Base-by-base conservation (phyloP, 2,329 filamentous ascomycete species). In the Colletotrichum eleusines region DNA sequence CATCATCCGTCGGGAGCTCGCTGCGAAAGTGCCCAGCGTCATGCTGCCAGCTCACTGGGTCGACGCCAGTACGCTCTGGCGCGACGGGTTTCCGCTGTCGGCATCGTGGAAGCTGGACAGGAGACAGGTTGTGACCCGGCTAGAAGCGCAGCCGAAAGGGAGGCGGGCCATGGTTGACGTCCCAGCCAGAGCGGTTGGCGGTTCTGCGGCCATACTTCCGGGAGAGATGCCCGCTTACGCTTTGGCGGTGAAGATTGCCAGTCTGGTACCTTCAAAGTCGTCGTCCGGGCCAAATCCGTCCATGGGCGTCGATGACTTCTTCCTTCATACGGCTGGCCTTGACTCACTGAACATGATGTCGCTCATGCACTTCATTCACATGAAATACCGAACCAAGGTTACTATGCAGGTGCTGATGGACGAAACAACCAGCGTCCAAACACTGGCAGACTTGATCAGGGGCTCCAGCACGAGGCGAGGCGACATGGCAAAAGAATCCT, bases 341-440 rank as follows among this genome's bases (percentile, higher is more conserved):
- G 68, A 68, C 40, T 71, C 68, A 8, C 50, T 71, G 3, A 68
- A 33, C 33, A 71, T 68, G 68, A 71, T 71, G 68, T 71, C 57
- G 9, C 53, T 71, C n/a, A 68, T 71, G 68, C 63, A 71, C 18
- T 71, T 62, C 23, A 20, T 68, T n/a, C 63, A n/a, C 16, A 42
- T 62, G 1, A 63, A 38, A 20, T 63, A 71, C 0, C 55, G 31
- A 14, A 57, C 61, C 20, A 48, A 57, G 26, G 55, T 68, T 11
- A 68, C 57, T 20, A 71, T 71, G 40, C 68, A 71, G 26, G 20
- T 71, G 3, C 20, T 71, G 33, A 71, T 71, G 68, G 57, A 71
- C 6, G 64, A 68, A 38, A 31, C 40, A 1, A 71, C 63, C 5
- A 68, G 55, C n/a, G 6, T 58, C n/a, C 20, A 63, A 18, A 68